Percentiles rank a stretch among this genome's conserved stretches.
Evolutionary conservation across 345 rosid species (phyloP).

Genomic region (Boechera divaricarpa): DNA sequence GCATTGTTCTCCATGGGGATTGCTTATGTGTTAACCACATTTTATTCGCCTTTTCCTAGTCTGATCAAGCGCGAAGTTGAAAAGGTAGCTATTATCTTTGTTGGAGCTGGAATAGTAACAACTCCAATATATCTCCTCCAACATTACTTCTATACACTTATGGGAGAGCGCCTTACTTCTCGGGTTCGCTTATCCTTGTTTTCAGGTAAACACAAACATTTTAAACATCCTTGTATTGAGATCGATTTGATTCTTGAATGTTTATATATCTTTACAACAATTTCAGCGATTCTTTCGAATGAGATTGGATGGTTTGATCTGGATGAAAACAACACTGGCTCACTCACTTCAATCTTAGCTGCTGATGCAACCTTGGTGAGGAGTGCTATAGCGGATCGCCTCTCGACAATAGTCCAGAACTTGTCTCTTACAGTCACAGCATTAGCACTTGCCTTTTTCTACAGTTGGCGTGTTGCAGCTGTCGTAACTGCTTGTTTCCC

Average conservation of each 20-base stretch:
- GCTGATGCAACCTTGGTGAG: slow-evolving; percentile 82
- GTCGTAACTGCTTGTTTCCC: slow-evolving; percentile 81
- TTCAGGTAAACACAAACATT: slow-evolving; percentile 58
- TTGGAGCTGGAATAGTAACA: slow-evolving; percentile 55
- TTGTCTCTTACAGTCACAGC: slow-evolving; percentile 75
- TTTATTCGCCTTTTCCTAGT: slow-evolving; percentile 56
- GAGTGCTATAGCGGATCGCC: slow-evolving; percentile 79
- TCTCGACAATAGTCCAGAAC: slow-evolving; percentile 83
- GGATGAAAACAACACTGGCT: slow-evolving; percentile 77
- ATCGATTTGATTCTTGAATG: background rate
- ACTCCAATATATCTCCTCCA: slow-evolving; percentile 73
- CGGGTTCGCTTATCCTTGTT: slow-evolving; percentile 75
- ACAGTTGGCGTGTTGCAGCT: slow-evolving; percentile 84
- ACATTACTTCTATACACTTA: slow-evolving; percentile 75
- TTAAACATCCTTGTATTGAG: background rate
- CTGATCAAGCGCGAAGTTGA: slow-evolving; percentile 57
- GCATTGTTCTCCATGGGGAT: slow-evolving; percentile 78
- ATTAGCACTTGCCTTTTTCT: slow-evolving; percentile 63
- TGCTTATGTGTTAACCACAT: slow-evolving; percentile 66
- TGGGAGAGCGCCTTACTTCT: slow-evolving; percentile 83
- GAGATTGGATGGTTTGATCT: slow-evolving; percentile 94
- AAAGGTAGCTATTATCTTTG: slow-evolving; percentile 55
- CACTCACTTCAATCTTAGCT: slow-evolving; percentile 69
- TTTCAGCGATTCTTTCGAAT: slow-evolving; percentile 75
- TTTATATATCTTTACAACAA: slow-evolving; percentile 9